Evolutionary conservation across 352 stramenopile genomes (phyloP), one percentile per base, ranked within the genome.

Genomic region (Globisporangium irregulare): DNA sequence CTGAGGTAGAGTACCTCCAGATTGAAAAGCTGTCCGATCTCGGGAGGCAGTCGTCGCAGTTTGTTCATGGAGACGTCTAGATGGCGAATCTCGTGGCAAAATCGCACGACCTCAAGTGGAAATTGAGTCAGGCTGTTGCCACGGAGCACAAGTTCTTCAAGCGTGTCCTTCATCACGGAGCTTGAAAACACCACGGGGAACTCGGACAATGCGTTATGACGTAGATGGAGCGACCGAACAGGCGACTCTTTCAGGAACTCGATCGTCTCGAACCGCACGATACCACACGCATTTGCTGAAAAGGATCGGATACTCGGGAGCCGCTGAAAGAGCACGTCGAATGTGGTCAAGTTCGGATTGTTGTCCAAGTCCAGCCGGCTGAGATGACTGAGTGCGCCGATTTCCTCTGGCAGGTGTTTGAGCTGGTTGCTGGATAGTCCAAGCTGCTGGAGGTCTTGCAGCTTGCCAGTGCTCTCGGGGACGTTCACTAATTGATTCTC

Each of bases 11-110:
- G 76, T 14, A 62, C 48, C 25, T 80, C 68, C 22, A 92, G 68
- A 27, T 72, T 59, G 18, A 55, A 51, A 0, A 90, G 74, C 3
- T 68, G 71, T 5, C 67, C 65, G 10, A 91, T 78, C 38, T 79
- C 73, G 18, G 51, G 66, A n/a, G 84, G 82, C 3, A 92, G 29
- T 10, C 32, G 57, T 0, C 63, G 54, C 9, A 92, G 46, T 9
- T 71, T 75, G 64, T 92, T 92, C 55, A 59, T 63, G 1, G 80
- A 86, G 14, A 92, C 59, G 41, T 89, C 72, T 10, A 92, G 68
- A 7, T 57, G 41, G 36, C 72, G 67, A 4, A 92, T 62, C 2
- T 72, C 63, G 12, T 48, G 71, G 50, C 80, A 91, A 50, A 72
- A 77, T 15, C 71, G 59, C n/a, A 75, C 59, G 6, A 90, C 66